These are phyloP conservation scores for Crataegus laevigata DNA, from an alignment of 306 rosid species.

Conservation along the genomic window DNA sequence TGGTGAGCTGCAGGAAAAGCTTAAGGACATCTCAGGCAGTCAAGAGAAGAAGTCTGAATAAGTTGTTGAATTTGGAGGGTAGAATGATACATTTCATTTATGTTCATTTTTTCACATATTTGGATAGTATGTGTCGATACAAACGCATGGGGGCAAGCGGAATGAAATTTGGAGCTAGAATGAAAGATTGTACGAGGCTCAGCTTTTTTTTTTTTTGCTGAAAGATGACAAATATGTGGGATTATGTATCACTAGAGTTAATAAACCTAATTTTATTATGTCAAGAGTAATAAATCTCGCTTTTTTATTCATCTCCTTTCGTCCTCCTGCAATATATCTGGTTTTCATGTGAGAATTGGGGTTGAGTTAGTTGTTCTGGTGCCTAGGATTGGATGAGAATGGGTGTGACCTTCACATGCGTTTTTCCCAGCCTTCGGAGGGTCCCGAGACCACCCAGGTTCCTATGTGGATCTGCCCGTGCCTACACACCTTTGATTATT, in stretches of 20 bases:
- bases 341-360: not conserved
- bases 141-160: too few species aligned
- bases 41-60: slow-evolving; percentile 26
- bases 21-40: slow-evolving; percentile 27
- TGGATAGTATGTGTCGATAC: too few species aligned
- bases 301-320: not conserved
- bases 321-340: not conserved
- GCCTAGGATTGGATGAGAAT: too few species aligned
- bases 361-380: not conserved
- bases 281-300: not conserved
- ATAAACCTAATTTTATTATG: not conserved
- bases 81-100: not conserved
- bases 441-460: too few species aligned
- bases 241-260: not conserved
- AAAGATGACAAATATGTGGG: not conserved
- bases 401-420: too few species aligned
- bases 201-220: not conserved
- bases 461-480: too few species aligned
- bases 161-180: too few species aligned
- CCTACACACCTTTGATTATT: too few species aligned
- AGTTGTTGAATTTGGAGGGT: slow-evolving; percentile 2
- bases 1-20: slow-evolving; percentile 61
- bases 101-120: too few species aligned
- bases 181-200: too few species aligned
- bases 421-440: too few species aligned